Base-by-base conservation (phyloP, 2,329 filamentous ascomycete species). In the Aureobasidium uvarum region DNA sequence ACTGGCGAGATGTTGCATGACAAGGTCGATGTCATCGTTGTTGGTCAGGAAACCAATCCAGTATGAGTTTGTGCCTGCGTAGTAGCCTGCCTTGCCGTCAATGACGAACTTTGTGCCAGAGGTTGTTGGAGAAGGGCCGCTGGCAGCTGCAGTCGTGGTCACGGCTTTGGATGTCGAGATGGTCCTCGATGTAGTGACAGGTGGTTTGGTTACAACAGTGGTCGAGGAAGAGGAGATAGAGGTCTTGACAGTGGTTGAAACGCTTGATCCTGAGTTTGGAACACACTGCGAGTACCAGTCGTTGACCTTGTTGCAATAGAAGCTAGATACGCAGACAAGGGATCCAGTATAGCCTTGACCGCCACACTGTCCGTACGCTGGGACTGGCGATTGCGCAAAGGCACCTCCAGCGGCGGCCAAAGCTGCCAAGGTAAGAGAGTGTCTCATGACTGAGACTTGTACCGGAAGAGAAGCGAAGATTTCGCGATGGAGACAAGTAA, bases 21-120 rank as follows among this genome's bases (percentile, higher is more conserved):
- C 75, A n/a, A 76, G 74, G 69, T 87, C 83, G 16, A 86, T 80
- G 71, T 88, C 84, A 8, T 74, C 77, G 67, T 84, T 78, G 65
- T 83, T 81, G 69, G 78, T 82, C 48, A 81, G 70, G 68, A 85
- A 84, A 14, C 78, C 77, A 56, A 84, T 79, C 81, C 83, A 86
- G 75, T 85, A 85, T 46, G 80, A 77, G 73, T 86, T 85, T 55
- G 79, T 83, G 23, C 83, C 83, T 16, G 81, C 81, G 67, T 80
- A 83, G 72, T 85, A 82, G 38, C 76, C 73, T 28, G 78, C 76
- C 59, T 77, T 72, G 20, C 79, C 79, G 67, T 83, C 76, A 60
- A 83, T 77, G 20, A 72, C 71, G 68, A 80, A 80, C 2, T 74
- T 67, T 1, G 74, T 67, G 18, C 70, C 71, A 16, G 60, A 66